phyloP scores from a whole-genome alignment of 495 filamentous ascomycete species.

The Polyplosphaeria fusca region DNA sequence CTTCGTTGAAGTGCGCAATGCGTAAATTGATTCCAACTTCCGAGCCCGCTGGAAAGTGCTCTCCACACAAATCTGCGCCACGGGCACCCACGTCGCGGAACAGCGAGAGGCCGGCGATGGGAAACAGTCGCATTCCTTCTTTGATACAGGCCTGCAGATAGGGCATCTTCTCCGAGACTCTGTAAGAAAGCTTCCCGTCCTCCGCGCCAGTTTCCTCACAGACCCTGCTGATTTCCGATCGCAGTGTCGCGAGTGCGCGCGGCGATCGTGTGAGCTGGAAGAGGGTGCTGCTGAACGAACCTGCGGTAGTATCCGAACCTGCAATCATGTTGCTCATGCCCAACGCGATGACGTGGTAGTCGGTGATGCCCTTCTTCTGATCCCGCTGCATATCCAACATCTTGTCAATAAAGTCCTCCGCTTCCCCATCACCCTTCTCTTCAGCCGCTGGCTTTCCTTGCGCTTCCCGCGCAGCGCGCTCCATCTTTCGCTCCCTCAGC shows the following conservation, averaged over 20 bases:
- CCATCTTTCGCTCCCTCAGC: conserved; percentile 3
- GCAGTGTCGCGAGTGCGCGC: conserved; percentile 49
- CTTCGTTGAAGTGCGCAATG: conserved; percentile 50
- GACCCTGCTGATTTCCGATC: conserved; percentile 60
- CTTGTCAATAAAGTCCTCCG: conserved; percentile 4
- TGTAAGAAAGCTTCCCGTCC: neutral
- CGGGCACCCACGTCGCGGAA: conserved; percentile 36
- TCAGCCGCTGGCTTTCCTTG: neutral
- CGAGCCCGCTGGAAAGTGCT: conserved; percentile 31
- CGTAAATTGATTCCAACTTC: conserved; percentile 54
- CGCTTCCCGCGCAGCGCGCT: neutral
- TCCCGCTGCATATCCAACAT: neutral
- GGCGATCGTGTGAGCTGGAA: conserved; percentile 58
- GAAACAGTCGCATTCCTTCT: conserved; percentile 41
- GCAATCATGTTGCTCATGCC: conserved; percentile 46
- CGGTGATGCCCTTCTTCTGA: neutral
- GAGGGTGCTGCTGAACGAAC: conserved; percentile 51
- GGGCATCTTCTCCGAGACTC: neutral
- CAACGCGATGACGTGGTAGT: conserved; percentile 1
- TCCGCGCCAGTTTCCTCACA: conserved; percentile 39
- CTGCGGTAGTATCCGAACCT: conserved; percentile 55
- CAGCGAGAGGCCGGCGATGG: conserved; percentile 10
- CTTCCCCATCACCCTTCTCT: neutral
- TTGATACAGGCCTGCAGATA: conserved; percentile 41
- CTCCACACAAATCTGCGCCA: conserved; percentile 36